These are phyloP conservation scores for Leptographium flavum DNA, from an alignment of 2,329 filamentous ascomycete genomes.

Conservation along the genomic window DNA sequence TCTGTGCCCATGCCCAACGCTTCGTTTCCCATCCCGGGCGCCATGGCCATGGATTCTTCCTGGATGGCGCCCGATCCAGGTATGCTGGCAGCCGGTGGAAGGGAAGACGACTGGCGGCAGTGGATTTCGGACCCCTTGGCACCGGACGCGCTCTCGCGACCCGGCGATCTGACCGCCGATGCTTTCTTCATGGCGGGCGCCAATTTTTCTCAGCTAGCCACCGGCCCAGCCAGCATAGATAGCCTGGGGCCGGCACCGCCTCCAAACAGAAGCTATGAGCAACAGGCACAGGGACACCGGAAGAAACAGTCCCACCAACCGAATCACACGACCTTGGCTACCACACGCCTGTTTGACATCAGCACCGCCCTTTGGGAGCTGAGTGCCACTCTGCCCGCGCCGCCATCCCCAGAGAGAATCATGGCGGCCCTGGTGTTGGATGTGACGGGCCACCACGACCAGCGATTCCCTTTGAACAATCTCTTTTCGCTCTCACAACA, in stretches of 20 bases:
- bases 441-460: conserved; percentile 2
- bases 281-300: background rate
- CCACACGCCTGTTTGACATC: background rate
- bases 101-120: too few species aligned
- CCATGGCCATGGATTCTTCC: too few species aligned
- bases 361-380: background rate
- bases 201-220: too few species aligned
- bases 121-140: too few species aligned
- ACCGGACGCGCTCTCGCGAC: too few species aligned
- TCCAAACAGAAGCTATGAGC: background rate
- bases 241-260: background rate
- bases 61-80: too few species aligned
- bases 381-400: background rate
- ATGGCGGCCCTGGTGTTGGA: background rate
- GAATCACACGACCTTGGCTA: background rate
- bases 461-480: conserved; percentile 24
- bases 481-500: conserved; percentile 25
- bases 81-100: too few species aligned
- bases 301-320: background rate
- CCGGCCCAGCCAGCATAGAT: too few species aligned
- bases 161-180: too few species aligned
- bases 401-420: background rate
- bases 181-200: too few species aligned
- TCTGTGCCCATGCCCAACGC: too few species aligned
- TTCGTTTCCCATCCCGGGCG: too few species aligned